Evolutionary conservation across 139 green algal genomes (phyloP).

Genomic region (Chlamydomonas sphaeroides): DNA sequence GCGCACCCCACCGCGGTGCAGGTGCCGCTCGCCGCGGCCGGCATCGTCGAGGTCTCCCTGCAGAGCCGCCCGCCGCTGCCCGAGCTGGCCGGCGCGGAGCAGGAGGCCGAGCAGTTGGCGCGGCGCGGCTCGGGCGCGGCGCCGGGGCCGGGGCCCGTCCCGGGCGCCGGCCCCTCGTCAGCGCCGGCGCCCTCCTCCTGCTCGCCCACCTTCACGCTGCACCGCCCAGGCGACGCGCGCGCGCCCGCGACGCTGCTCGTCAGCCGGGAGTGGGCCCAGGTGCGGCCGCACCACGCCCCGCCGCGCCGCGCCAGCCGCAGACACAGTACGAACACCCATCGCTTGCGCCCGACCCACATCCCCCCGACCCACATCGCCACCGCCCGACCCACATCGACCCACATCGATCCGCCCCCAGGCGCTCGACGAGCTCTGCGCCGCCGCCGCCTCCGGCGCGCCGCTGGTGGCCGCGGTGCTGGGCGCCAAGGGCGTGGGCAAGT

Average conservation of each 20-base stretch:
- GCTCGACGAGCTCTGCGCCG: background rate
- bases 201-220: constrained; percentile 13
- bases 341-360: too few species aligned
- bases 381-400: background rate
- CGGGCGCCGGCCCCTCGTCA: background rate
- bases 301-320: background rate
- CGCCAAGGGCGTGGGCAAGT: constrained; percentile 88
- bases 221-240: background rate
- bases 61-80: constrained; percentile 18
- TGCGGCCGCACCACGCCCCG: background rate
- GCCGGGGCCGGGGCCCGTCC: background rate
- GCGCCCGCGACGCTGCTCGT: constrained; percentile 3
- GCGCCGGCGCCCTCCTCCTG: background rate
- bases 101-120: background rate
- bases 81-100: background rate
- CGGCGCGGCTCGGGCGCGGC: background rate
- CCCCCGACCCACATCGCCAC: background rate
- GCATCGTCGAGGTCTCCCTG: constrained; percentile 25
- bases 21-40: constrained; percentile 10
- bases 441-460: background rate
- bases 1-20: background rate
- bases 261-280: constrained; percentile 18
- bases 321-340: background rate
- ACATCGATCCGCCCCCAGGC: background rate
- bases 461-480: constrained; percentile 74